phyloP scores from a whole-genome alignment of 75 land plant genomes.

The Pseudotsuga menziesii region DNA sequence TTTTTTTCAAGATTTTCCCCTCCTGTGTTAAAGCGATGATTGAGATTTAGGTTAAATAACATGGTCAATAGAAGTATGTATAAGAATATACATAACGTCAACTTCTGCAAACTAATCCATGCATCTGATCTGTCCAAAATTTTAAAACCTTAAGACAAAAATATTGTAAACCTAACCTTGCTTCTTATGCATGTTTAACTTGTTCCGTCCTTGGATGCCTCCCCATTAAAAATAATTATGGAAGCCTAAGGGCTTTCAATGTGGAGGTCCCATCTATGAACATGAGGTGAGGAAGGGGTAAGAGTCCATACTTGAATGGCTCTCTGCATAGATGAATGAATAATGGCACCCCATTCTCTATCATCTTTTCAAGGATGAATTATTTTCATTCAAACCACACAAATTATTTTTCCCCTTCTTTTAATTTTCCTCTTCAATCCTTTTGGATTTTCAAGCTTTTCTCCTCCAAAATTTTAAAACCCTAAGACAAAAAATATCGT shows the following conservation, averaged over 20 bases:
- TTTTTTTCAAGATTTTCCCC: too few relatives aligned
- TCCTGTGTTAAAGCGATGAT: too few relatives aligned
- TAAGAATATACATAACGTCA: neutral
- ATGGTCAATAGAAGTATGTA: neutral
- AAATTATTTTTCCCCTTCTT: neutral
- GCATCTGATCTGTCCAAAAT: neutral
- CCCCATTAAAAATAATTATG: conserved; percentile 17
- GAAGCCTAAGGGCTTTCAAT: conserved; percentile 43
- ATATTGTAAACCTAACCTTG: neutral
- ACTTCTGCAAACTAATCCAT: conserved; percentile 6
- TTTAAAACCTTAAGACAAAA: too few relatives aligned
- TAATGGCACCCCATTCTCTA: conserved; percentile 8
- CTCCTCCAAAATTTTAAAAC: too few relatives aligned
- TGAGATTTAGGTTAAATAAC: too few relatives aligned
- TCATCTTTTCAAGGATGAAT: conserved; percentile 3
- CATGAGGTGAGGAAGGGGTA: conserved; percentile 80
- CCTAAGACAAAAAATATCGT: too few relatives aligned
- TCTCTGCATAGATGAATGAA: conserved; percentile 71
- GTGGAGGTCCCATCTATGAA: conserved; percentile 63
- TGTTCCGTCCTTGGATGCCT: too few relatives aligned
- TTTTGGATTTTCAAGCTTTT: too few relatives aligned
- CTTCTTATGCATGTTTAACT: too few relatives aligned
- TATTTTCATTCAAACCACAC: neutral
- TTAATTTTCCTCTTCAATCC: too few relatives aligned
- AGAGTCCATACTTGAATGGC: conserved; percentile 91